Conservation (phyloP, 2,329 filamentous ascomycete species). For the Fusarium anguioides region DNA sequence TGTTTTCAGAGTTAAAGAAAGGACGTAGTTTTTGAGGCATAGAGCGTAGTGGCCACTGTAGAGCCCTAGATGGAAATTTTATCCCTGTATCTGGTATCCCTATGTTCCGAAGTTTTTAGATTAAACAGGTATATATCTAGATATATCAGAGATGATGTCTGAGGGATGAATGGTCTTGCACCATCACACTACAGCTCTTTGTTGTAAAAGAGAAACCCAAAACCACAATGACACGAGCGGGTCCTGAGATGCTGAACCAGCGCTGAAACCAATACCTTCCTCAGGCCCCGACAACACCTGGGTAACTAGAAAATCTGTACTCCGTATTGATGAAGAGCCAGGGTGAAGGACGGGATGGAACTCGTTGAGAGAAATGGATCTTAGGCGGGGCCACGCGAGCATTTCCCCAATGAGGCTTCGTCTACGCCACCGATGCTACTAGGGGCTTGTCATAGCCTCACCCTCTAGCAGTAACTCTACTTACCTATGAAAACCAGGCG, state of each 20-base stretch:
- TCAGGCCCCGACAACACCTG: neutral
- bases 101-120: too few relatives aligned
- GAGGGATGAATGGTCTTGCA: too few relatives aligned
- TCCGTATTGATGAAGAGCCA: too few relatives aligned
- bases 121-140: neutral
- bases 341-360: neutral
- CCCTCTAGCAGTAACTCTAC: constrained; percentile 9
- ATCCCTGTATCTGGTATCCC: too few relatives aligned
- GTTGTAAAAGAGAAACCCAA: too few relatives aligned
- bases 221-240: too few relatives aligned
- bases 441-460: constrained; percentile 29
- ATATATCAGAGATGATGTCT: neutral
- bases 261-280: neutral
- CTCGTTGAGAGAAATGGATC: neutral
- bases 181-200: too few relatives aligned
- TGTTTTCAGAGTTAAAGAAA: neutral
- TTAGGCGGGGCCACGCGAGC: constrained; percentile 41
- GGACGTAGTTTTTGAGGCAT: neutral
- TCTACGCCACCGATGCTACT: constrained; percentile 15
- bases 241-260: too few relatives aligned
- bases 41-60: too few relatives aligned
- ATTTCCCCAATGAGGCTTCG: constrained; percentile 41
- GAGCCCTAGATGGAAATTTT: too few relatives aligned
- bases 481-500: constrained; percentile 26
- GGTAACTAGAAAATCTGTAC: too few relatives aligned